phyloP scores from a whole-genome alignment of 2,329 filamentous ascomycete species.

The Penicillium sp. region DNA sequence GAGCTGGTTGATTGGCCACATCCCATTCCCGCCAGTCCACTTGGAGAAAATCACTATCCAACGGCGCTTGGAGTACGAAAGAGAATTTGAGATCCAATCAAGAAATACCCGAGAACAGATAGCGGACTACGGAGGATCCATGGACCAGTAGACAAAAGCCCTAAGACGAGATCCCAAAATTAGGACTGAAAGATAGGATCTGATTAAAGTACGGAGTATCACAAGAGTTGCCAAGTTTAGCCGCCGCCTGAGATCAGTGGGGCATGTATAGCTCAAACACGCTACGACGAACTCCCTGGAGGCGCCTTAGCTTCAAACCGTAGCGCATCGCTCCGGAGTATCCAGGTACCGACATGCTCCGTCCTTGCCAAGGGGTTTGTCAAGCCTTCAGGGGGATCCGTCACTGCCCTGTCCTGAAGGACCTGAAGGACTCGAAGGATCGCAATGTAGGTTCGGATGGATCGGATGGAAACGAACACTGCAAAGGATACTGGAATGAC shows the following conservation, averaged over 20 bases:
- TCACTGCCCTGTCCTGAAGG: background rate
- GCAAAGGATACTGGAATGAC: background rate
- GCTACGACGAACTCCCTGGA: slow-evolving; percentile 28
- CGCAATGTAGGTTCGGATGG: too few relatives aligned
- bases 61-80: too few relatives aligned
- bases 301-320: slow-evolving; percentile 3
- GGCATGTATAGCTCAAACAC: slow-evolving; percentile 37
- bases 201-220: background rate
- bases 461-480: too few relatives aligned
- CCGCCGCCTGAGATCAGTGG: slow-evolving; percentile 30
- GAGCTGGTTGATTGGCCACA: too few relatives aligned
- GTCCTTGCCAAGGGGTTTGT: slow-evolving; percentile 2
- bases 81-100: too few relatives aligned
- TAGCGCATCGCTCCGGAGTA: slow-evolving; percentile 3
- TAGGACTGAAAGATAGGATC: background rate
- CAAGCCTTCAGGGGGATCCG: too few relatives aligned
- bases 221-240: slow-evolving; percentile 23
- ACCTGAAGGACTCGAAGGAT: background rate
- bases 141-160: background rate
- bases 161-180: too few relatives aligned
- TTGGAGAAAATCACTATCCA: too few relatives aligned
- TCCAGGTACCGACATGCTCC: background rate
- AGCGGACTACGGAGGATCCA: background rate
- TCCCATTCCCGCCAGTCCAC: too few relatives aligned
- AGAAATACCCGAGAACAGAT: too few relatives aligned